Evolutionary conservation across 257 asterid genomes (phyloP).

Genomic region (Fraxinus cuspidata): DNA sequence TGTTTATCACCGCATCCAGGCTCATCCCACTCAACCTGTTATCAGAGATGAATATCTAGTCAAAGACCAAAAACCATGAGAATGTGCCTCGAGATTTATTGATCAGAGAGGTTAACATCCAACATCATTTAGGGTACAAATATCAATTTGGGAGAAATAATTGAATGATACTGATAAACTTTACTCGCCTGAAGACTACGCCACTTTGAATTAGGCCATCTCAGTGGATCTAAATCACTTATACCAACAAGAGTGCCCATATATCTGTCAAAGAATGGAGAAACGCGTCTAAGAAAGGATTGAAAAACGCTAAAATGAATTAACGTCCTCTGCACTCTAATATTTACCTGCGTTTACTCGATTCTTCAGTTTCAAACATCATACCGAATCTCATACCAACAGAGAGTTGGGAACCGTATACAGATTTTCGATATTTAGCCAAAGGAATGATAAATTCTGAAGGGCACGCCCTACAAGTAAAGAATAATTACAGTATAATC

Average conservation of each 20-base stretch:
- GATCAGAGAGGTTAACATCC: too few relatives aligned
- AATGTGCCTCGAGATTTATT: neutral
- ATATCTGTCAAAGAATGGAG: conserved; percentile 43
- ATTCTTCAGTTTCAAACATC: conserved; percentile 99
- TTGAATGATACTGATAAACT: neutral
- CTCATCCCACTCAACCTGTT: conserved; percentile 97
- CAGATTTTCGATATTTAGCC: conserved; percentile 67
- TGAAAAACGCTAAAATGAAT: neutral
- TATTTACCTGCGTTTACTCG: conserved; percentile 77
- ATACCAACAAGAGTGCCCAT: conserved; percentile 85
- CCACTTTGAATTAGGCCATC: conserved; percentile 98
- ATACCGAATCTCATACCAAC: conserved; percentile 92
- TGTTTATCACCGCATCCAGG: conserved; percentile 90
- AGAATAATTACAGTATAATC: conserved; percentile 4
- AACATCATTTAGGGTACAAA: neutral
- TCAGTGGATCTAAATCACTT: conserved; percentile 82
- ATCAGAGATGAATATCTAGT: neutral
- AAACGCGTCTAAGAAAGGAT: neutral
- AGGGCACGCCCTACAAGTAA: conserved; percentile 78
- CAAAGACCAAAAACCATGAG: neutral
- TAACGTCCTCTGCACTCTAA: neutral
- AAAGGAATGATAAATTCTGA: conserved; percentile 89
- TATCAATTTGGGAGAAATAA: neutral
- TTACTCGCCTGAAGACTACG: conserved; percentile 79
- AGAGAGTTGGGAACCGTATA: conserved; percentile 72